These are phyloP conservation scores for Ceratobasidium sp. DNA, from an alignment of 1,284 basidiomycete species.

Conservation along the genomic window DNA sequence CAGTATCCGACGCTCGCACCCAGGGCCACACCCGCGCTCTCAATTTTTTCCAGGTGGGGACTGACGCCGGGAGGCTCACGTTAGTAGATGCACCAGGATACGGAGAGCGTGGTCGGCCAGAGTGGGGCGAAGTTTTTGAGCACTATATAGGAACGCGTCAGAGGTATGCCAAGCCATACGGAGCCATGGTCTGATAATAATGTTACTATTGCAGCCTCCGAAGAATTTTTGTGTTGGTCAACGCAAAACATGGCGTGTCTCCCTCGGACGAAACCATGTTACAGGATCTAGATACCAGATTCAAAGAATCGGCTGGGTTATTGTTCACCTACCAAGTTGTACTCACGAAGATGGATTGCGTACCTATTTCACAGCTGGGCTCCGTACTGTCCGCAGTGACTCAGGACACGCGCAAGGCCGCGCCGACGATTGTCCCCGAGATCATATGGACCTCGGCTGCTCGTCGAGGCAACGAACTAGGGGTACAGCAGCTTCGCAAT, in stretches of 20 bases:
- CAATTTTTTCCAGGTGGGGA: conserved; percentile 75
- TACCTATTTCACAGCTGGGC: conserved; percentile 57
- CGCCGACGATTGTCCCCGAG: conserved; percentile 71
- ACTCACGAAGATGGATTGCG: conserved; percentile 73
- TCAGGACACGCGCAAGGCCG: conserved; percentile 61
- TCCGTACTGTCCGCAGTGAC: conserved; percentile 53
- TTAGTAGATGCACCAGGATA: conserved; percentile 83
- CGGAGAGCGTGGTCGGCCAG: conserved; percentile 72
- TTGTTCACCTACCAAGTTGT: conserved; percentile 71
- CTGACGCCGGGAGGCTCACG: conserved; percentile 65
- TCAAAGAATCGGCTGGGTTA: conserved; percentile 54
- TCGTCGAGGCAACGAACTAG: conserved; percentile 58
- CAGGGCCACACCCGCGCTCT: conserved; percentile 75
- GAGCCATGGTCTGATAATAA: conserved; percentile 7
- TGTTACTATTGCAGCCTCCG: conserved; percentile 61
- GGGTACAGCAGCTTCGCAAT: conserved; percentile 65
- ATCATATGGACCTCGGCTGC: conserved; percentile 61
- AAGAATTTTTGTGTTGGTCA: conserved; percentile 75
- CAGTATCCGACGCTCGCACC: not conserved
- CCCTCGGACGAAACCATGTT: conserved; percentile 71
- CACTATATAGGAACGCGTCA: conserved; percentile 68
- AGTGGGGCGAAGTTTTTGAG: conserved; percentile 77
- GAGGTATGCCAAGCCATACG: conserved; percentile 60
- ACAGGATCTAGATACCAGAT: conserved; percentile 58
- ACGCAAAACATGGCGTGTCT: conserved; percentile 70